phyloP scores from a whole-genome alignment of 306 rosid genomes.

The Ormosia emarginata region DNA sequence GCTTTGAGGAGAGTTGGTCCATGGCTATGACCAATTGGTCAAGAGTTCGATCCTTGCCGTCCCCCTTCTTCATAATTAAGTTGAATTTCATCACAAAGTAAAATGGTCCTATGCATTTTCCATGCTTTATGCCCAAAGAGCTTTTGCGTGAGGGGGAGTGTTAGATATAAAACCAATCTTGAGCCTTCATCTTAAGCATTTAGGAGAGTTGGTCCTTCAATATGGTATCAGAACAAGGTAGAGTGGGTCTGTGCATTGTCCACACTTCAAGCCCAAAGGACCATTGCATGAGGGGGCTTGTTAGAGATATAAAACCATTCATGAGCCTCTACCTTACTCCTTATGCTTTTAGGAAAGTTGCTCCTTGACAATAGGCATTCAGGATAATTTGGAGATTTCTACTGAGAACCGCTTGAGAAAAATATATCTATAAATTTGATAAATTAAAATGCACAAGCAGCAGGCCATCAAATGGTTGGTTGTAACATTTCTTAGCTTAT shows the following conservation, averaged over 20 bases:
- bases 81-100: not conserved
- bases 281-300: not conserved
- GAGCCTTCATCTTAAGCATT: not conserved
- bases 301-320: not conserved
- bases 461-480: not conserved
- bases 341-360: not conserved
- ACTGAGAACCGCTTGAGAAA: not conserved
- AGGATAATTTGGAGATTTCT: not conserved
- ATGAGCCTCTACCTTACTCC: not conserved
- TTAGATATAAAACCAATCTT: not conserved
- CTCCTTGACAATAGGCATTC: not conserved
- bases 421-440: not conserved
- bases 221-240: not conserved
- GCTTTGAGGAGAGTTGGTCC: not conserved
- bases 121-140: not conserved
- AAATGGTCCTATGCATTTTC: conserved; percentile 1
- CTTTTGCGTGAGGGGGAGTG: not conserved
- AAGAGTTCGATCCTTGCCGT: not conserved
- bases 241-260: not conserved
- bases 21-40: conserved; percentile 1
- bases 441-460: not conserved
- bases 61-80: not conserved
- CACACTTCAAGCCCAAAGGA: not conserved
- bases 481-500: not conserved
- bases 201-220: not conserved